phyloP scores from a whole-genome alignment of 2,329 filamentous ascomycete genomes.

The Thyridium curvatum region DNA sequence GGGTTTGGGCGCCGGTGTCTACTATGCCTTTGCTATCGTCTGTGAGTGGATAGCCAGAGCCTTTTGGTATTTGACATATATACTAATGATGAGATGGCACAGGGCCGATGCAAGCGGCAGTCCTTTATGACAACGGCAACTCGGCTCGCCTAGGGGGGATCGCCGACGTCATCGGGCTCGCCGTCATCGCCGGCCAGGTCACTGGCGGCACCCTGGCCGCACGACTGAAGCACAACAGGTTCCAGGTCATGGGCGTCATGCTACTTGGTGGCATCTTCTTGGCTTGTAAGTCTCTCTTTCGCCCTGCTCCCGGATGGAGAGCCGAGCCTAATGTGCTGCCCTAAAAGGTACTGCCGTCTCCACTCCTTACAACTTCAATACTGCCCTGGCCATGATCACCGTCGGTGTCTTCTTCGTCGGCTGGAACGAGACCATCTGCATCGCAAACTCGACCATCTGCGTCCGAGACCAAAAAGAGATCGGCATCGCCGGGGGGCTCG shows the following conservation, averaged over 20 bases:
- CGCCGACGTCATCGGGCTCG: constrained; percentile 13
- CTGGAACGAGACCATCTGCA: constrained; percentile 18
- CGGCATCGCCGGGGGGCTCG: constrained; percentile 17
- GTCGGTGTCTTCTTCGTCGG: constrained; percentile 19
- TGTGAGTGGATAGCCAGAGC: constrained; percentile 16
- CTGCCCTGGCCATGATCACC: constrained; percentile 13
- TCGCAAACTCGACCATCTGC: constrained; percentile 15
- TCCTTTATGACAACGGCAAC: constrained; percentile 14
- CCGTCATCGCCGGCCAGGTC: constrained; percentile 19
- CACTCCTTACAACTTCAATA: constrained; percentile 14
- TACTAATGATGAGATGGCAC: constrained; percentile 6
- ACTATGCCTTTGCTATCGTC: constrained; percentile 24
- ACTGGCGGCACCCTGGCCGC: constrained; percentile 14
- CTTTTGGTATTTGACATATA: constrained; percentile 7
- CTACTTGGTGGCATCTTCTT: constrained; percentile 14
- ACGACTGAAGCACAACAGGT: constrained; percentile 12
- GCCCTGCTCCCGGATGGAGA: too few species aligned
- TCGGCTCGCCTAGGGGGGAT: constrained; percentile 12
- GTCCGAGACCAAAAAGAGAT: constrained; percentile 19
- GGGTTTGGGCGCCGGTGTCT: constrained; percentile 21
- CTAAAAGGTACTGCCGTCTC: constrained; percentile 14
- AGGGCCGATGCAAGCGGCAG: constrained; percentile 18
- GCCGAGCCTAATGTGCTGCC: too few species aligned
- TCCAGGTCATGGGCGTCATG: constrained; percentile 16
- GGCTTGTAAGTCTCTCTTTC: constrained; percentile 7